These are phyloP conservation scores for Trichoderma citrinoviride DNA, from an alignment of 2,329 filamentous ascomycete species.

Conservation along the genomic window DNA sequence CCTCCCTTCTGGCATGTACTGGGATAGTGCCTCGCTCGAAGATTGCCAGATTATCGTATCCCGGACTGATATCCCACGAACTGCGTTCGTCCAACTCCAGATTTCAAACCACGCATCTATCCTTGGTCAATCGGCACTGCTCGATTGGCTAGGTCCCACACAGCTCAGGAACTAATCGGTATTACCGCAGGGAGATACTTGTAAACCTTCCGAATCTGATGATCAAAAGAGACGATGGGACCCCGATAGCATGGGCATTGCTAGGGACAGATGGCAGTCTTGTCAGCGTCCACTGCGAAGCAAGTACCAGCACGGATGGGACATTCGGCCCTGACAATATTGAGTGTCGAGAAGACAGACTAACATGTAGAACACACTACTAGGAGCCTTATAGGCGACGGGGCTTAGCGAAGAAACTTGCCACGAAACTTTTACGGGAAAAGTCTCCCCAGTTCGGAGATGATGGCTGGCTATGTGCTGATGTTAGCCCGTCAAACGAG, in stretches of 20 bases:
- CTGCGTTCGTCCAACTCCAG: slow-evolving; percentile 41
- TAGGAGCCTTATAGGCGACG: slow-evolving; percentile 55
- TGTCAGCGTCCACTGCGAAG: slow-evolving; percentile 59
- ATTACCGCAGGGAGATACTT: slow-evolving; percentile 39
- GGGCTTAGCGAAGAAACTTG: slow-evolving; percentile 62
- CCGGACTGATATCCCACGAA: slow-evolving; percentile 56
- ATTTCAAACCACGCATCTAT: not conserved
- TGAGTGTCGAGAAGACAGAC: not conserved
- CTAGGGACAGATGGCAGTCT: slow-evolving; percentile 60
- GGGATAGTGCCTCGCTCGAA: slow-evolving; percentile 50
- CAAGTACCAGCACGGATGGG: slow-evolving; percentile 23
- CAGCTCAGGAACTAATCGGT: not conserved
- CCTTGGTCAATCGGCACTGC: not conserved
- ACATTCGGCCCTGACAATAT: not conserved
- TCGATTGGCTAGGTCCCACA: not conserved
- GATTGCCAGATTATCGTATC: slow-evolving; percentile 57
- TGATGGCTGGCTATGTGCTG: slow-evolving; percentile 58
- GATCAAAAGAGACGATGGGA: slow-evolving; percentile 46
- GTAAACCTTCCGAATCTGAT: slow-evolving; percentile 46
- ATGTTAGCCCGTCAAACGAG: slow-evolving; percentile 60
- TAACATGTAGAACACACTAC: not conserved
- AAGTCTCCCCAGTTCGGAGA: slow-evolving; percentile 44
- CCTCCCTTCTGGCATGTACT: slow-evolving; percentile 51
- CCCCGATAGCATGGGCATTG: slow-evolving; percentile 64
- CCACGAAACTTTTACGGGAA: slow-evolving; percentile 55